Base-by-base conservation (phyloP, 352 stramenopile species). In the Chrysophaeum taylorii region DNA sequence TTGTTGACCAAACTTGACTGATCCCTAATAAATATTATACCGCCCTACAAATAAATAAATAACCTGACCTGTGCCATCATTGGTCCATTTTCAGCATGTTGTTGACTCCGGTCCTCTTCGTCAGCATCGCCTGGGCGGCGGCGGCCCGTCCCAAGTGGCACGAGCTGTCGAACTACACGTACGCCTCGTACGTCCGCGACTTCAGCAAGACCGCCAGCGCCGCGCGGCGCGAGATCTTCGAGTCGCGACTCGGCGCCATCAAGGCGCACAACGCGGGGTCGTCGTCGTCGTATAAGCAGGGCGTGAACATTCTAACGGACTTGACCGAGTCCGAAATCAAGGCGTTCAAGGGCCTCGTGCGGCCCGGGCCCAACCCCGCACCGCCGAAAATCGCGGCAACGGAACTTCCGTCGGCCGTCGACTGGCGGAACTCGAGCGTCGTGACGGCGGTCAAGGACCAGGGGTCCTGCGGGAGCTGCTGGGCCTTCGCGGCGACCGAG, bases 391-490 rank as follows among this genome's bases (percentile, higher is more conserved):
- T 74, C 68, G 75, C 80, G 18, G 73, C 82, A 35, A 42, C 77
- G 48, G 73, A 81, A 2, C 71, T 89, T 5, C 83, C 85, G 23
- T 37, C 64, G 38, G 69, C 42, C 35, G 64, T 89, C n/a, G 83
- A 90, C 74, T 90, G 85, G 83, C 54, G 78, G 37, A 61, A 61
- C 18, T 61, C 76, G 48, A 74, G 68, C 33, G 75, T 85, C 36
- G 73, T 86, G 0, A 85, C 82, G 37, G 72, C 76, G 39, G 76
- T 87, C 18, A 87, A 87, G 33, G 70, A 85, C 70, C 85, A 91
- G 73, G 82, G 81, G 27, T 35, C 18, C 0, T 91, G 85, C 73
- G 85, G 84, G 25, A 78, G 43, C n/a, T 90, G 85, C 72, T 90
- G 84, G 84, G 79, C 85, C 0, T 89, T 91, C 75, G 81, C 82